phyloP scores from a whole-genome alignment of 2,329 filamentous ascomycete species.

The Penicillium nordicum region DNA sequence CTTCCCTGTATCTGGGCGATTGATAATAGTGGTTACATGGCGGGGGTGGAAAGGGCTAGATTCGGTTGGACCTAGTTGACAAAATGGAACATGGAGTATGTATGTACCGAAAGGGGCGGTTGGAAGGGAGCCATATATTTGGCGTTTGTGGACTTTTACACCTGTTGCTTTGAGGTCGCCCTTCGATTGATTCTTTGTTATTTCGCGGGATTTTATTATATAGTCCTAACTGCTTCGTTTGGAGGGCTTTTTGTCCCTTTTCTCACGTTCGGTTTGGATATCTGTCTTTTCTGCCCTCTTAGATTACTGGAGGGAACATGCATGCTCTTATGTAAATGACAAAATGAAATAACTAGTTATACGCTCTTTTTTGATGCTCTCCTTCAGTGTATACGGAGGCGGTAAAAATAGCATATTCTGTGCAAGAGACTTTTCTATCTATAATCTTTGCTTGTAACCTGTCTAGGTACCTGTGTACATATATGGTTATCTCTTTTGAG shows the following conservation, averaged over 20 bases:
- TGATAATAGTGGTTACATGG: background rate
- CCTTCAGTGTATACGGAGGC: too few relatives aligned
- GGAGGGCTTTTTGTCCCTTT: background rate
- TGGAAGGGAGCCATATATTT: constrained; percentile 13
- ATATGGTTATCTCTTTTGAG: background rate
- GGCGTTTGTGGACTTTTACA: constrained; percentile 16
- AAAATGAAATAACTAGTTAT: constrained; percentile 3
- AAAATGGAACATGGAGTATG: background rate
- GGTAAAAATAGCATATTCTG: too few relatives aligned
- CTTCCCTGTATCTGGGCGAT: background rate
- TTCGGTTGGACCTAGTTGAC: background rate
- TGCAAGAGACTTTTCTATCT: too few relatives aligned
- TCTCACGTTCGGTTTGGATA: background rate
- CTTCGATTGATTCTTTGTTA: background rate
- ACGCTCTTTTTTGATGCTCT: too few relatives aligned
- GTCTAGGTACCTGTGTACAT: background rate
- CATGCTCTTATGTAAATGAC: constrained; percentile 11
- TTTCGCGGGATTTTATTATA: background rate
- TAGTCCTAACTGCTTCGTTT: constrained; percentile 1
- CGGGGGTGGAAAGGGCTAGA: background rate
- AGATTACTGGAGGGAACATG: background rate
- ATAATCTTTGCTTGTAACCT: background rate
- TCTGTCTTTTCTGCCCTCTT: background rate
- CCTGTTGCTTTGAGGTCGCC: background rate
- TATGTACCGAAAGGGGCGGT: background rate